A percentile compares a stretch with the other conserved stretches of the same genome.
Evolutionary conservation across 805 yeast genomes (phyloP).

Genomic region (Lachancea quebecensis): DNA sequence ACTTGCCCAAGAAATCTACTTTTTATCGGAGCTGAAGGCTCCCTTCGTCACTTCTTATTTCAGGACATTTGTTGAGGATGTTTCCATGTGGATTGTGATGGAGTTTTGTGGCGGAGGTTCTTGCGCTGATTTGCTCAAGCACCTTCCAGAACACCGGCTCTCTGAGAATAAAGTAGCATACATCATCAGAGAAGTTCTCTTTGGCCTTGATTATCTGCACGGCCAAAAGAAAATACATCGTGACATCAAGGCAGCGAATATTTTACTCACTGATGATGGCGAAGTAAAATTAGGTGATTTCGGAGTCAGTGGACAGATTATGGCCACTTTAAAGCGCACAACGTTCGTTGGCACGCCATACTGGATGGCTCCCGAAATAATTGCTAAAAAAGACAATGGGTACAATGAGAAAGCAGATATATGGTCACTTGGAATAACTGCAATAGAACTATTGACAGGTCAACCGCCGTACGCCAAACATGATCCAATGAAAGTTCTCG

Average conservation of each 20-base stretch:
- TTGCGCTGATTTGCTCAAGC: conserved; percentile 63
- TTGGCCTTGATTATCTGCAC: conserved; percentile 75
- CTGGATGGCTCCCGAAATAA: conserved; percentile 99
- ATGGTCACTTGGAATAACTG: conserved; percentile 94
- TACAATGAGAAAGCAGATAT: conserved; percentile 86
- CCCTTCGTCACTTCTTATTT: conserved; percentile 59
- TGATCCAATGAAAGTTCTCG: conserved; percentile 72
- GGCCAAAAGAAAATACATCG: conserved; percentile 72
- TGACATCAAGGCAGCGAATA: conserved; percentile 87
- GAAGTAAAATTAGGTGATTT: conserved; percentile 81
- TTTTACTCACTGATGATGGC: conserved; percentile 63
- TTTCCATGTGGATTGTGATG: conserved; percentile 83
- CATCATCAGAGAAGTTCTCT: conserved; percentile 55
- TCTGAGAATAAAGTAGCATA: conserved; percentile 54
- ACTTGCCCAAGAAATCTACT: conserved; percentile 69
- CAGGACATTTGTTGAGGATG: conserved; percentile 57
- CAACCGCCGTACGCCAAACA: conserved; percentile 68
- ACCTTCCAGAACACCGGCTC: conserved; percentile 39
- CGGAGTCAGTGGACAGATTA: conserved; percentile 84
- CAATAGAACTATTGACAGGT: conserved; percentile 78
- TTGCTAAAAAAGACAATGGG: conserved; percentile 43
- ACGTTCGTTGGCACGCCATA: conserved; percentile 94
- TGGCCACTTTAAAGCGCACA: conserved; percentile 52
- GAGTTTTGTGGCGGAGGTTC: conserved; percentile 96
- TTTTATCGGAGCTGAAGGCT: conserved; percentile 60